Percentiles rank a stretch among this genome's conserved stretches.
Evolutionary conservation across 805 yeast genomes (phyloP).

Genomic region (Ogataea saltuana): DNA sequence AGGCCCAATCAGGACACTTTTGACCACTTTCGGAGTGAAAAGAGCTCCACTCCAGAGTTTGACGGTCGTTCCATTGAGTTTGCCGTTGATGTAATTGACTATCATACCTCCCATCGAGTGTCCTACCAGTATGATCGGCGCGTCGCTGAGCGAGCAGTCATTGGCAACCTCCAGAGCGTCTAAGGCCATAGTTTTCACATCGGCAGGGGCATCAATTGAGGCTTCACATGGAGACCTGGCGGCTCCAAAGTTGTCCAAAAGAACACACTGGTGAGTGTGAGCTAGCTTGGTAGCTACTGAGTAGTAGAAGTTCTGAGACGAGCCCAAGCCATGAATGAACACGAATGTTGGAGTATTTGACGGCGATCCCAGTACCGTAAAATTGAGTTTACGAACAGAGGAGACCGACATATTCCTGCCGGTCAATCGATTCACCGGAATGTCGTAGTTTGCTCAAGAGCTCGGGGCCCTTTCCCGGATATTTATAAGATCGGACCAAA

Average conservation of each 20-base stretch:
- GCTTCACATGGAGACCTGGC: conserved; percentile 7
- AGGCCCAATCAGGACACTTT: conserved; percentile 16
- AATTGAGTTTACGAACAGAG: background rate
- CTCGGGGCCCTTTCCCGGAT: too few species aligned
- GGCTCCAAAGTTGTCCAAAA: conserved; percentile 19
- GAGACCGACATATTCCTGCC: conserved; percentile 8
- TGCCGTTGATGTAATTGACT: conserved; percentile 14
- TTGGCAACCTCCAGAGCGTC: conserved; percentile 18
- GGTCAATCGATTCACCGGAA: background rate
- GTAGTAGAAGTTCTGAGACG: conserved; percentile 20
- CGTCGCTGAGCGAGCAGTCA: conserved; percentile 9
- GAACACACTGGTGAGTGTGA: conserved; percentile 10
- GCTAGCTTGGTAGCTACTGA: conserved; percentile 12
- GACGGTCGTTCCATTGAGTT: conserved; percentile 4
- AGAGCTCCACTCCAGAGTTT: conserved; percentile 6
- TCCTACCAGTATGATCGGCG: conserved; percentile 16
- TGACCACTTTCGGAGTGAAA: conserved; percentile 7
- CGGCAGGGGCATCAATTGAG: background rate
- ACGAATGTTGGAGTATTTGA: conserved; percentile 11
- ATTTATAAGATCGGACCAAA: background rate
- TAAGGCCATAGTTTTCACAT: conserved; percentile 13
- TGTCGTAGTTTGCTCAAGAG: too few species aligned
- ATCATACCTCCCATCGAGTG: conserved; percentile 24
- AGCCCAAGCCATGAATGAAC: conserved; percentile 21
- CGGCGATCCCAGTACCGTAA: background rate